Evolutionary conservation across 2,329 filamentous ascomycete species (phyloP), one percentile per base, ranked within the genome.

Genomic region (Colletotrichum eremochloae): DNA sequence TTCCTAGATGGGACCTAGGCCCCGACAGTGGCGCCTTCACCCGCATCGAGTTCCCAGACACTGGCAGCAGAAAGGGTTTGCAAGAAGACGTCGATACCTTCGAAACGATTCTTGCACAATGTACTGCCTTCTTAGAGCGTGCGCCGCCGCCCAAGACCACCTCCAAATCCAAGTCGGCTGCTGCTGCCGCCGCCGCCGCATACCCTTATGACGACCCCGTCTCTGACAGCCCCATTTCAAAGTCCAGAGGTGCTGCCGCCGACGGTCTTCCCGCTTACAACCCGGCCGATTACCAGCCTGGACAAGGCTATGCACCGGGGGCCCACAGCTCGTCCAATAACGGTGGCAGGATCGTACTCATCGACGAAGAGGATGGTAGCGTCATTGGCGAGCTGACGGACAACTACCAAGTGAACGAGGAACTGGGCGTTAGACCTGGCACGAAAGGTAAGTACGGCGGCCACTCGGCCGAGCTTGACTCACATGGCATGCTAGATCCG

Each of bases 31-130:
- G 95, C 72, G 94, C 95, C 24, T 98, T 98, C 80, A 98, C 96
- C 29, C 89, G 95, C 68, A 94, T 99, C 79, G 93, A 98, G 80
- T 98, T 99, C 76, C 95, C 95, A 0, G 81, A 87, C 3, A 85
- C 93, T 33, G 94, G 94, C 29, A 90, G 86, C 72, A 91, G 93
- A 44, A 86, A 89, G 44, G 92, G 93, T 36, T 89, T 93, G 1
- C 95, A 98, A 81, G 95, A 98, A 80, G 96, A 98, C 80, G 87
- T 97, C 53, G 95, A 98, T 80, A 98, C 96, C 0, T 98, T 98
- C 78, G 96, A 98, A 85, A 98, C 96, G 3, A 98, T 98, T 75
- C 87, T 98, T 63, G 96, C 96, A n/a, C 95, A 98, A 83, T 98
- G 96, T 82, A 98, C 96, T 2, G 94, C 96, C 2, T 98, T 99